Evolutionary conservation across 2,329 filamentous ascomycete species (phyloP).

Genomic region (Ceratocystis albifundus): DNA sequence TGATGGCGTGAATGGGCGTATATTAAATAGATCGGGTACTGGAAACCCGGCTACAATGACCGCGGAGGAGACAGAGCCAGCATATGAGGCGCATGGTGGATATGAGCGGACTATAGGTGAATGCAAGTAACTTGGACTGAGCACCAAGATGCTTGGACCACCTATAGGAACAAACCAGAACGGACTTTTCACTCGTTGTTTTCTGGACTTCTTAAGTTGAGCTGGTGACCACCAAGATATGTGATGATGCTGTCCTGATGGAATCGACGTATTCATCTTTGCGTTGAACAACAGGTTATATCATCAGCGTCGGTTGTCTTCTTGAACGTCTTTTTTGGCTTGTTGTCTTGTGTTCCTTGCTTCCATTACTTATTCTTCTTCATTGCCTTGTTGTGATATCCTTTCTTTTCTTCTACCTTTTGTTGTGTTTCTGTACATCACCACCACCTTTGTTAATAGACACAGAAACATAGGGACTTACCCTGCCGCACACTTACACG

Average conservation of each 20-base stretch:
- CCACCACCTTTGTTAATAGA: background rate
- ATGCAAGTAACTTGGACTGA: conserved; percentile 13
- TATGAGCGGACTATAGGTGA: conserved; percentile 6
- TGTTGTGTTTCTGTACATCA: background rate
- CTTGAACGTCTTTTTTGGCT: background rate
- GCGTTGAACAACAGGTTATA: background rate
- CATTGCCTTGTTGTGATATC: background rate
- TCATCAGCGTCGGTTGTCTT: background rate
- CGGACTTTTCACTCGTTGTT: background rate
- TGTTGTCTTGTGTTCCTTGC: background rate
- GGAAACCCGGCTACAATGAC: conserved; percentile 7
- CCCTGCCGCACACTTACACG: background rate
- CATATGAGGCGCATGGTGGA: conserved; percentile 4
- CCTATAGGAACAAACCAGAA: background rate
- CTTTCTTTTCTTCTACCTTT: background rate
- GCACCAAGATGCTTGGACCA: conserved; percentile 7
- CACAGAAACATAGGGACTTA: background rate
- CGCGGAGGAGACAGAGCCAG: background rate
- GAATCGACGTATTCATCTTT: background rate
- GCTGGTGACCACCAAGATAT: background rate
- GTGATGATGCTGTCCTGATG: background rate
- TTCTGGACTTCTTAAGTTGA: background rate
- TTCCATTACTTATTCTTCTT: background rate
- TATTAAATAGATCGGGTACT: background rate
- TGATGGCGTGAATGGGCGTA: background rate